phyloP scores from a whole-genome alignment of 257 asterid genomes.

The Avicennia marina region DNA sequence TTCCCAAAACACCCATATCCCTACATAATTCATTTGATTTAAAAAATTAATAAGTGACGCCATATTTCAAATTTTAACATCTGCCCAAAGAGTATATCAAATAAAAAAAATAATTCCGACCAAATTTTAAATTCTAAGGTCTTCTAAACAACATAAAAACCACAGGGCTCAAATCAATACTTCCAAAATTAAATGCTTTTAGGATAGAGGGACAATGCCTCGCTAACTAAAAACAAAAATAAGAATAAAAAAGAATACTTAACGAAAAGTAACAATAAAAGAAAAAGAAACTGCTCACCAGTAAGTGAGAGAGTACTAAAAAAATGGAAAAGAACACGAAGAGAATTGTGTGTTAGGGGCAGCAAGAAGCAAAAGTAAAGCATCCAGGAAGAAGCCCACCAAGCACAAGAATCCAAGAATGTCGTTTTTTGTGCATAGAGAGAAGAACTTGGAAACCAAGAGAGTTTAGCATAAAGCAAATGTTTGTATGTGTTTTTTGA shows the following conservation, averaged over 20 bases:
- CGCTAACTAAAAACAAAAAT: not conserved
- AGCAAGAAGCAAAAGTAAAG: slow-evolving; percentile 52
- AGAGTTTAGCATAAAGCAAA: slow-evolving; percentile 51
- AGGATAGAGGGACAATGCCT: not conserved
- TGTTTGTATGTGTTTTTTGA: slow-evolving; percentile 29
- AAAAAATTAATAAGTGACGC: too few relatives aligned
- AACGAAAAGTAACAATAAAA: slow-evolving; percentile 9
- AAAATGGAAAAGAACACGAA: not conserved
- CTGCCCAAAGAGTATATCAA: too few relatives aligned
- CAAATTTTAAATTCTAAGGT: too few relatives aligned
- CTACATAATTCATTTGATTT: too few relatives aligned
- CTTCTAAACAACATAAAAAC: too few relatives aligned
- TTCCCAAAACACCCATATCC: too few relatives aligned
- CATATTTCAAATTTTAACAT: too few relatives aligned
- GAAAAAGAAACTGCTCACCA: slow-evolving; percentile 24
- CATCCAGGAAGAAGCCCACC: slow-evolving; percentile 55
- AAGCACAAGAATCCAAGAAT: slow-evolving; percentile 66
- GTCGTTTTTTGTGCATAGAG: slow-evolving; percentile 46
- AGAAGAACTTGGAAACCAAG: slow-evolving; percentile 65
- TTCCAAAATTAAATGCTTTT: not conserved
- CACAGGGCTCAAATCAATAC: too few relatives aligned
- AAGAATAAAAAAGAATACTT: too few relatives aligned
- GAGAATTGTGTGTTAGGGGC: not conserved
- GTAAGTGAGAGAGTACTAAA: not conserved
- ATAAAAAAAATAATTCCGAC: too few relatives aligned